Conservation (phyloP, 2,329 filamentous ascomycete genomes). For the Emmonsiellopsis sp. region DNA sequence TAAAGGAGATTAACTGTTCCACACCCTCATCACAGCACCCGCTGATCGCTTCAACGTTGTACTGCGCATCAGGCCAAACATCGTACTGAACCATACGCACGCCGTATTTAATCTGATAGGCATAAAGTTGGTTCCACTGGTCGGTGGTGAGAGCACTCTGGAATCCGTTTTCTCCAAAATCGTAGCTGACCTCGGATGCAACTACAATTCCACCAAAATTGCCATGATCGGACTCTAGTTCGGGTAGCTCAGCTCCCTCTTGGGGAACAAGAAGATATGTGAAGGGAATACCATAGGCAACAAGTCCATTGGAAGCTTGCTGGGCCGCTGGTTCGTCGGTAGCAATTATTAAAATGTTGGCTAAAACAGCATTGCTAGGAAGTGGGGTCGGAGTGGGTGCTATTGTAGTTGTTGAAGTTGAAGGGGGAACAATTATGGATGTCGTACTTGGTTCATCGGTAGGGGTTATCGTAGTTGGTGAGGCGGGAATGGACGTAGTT, state of each 20-base stretch:
- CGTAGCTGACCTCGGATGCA: slow-evolving; percentile 46
- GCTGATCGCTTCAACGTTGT: slow-evolving; percentile 33
- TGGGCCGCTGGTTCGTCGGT: slow-evolving; percentile 41
- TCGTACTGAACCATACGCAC: slow-evolving; percentile 54
- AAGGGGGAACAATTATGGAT: neutral
- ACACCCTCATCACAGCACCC: slow-evolving; percentile 42
- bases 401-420: slow-evolving; percentile 4
- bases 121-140: slow-evolving; percentile 49
- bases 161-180: slow-evolving; percentile 39
- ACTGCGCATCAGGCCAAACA: slow-evolving; percentile 45
- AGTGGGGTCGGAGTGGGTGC: slow-evolving; percentile 17
- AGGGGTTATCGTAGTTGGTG: slow-evolving; percentile 11
- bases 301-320: slow-evolving; percentile 45
- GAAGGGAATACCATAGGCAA: slow-evolving; percentile 54
- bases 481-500: neutral
- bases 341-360: slow-evolving; percentile 49
- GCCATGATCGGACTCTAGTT: slow-evolving; percentile 43
- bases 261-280: slow-evolving; percentile 48
- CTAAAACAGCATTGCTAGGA: slow-evolving; percentile 5
- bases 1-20: slow-evolving; percentile 47
- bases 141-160: slow-evolving; percentile 46
- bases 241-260: slow-evolving; percentile 42
- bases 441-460: neutral
- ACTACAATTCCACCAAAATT: slow-evolving; percentile 54
- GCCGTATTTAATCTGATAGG: slow-evolving; percentile 50